Percentiles rank a stretch among this genome's conserved stretches.
These are phyloP conservation scores for Mortierella sp. DNA, from an alignment of 371 early-diverging fungal species.

Conservation along the genomic window DNA sequence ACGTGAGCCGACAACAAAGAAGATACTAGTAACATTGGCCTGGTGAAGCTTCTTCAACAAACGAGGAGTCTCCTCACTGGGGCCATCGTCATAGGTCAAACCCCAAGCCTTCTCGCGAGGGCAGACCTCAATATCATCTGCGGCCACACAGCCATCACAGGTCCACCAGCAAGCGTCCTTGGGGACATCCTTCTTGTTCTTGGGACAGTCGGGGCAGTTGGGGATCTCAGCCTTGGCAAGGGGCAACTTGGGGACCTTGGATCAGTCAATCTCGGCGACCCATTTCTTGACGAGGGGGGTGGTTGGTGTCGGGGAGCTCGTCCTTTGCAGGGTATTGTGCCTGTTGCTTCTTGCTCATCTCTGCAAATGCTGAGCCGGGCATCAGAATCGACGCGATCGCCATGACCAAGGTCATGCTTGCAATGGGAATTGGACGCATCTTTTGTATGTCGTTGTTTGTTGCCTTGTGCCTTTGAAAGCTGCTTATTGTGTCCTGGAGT, in stretches of 20 bases:
- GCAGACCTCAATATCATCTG: slow-evolving; percentile 55
- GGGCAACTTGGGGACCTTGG: slow-evolving; percentile 59
- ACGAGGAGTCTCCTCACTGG: slow-evolving; percentile 60
- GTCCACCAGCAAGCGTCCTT: slow-evolving; percentile 34
- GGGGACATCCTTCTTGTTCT: slow-evolving; percentile 30
- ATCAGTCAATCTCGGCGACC: slow-evolving; percentile 60
- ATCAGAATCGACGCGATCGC: slow-evolving; percentile 23
- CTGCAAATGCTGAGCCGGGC: slow-evolving; percentile 20
- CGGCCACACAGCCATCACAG: slow-evolving; percentile 47
- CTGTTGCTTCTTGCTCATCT: slow-evolving; percentile 44
- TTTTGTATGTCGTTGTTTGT: slow-evolving; percentile 8
- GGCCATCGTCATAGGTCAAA: slow-evolving; percentile 75
- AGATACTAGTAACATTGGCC: slow-evolving; percentile 68
- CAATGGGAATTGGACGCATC: slow-evolving; percentile 39
- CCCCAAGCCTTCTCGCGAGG: slow-evolving; percentile 54
- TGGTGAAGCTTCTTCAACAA: slow-evolving; percentile 64
- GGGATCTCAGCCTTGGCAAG: slow-evolving; percentile 38
- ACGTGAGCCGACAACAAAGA: slow-evolving; percentile 72
- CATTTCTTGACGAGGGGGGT: slow-evolving; percentile 64
- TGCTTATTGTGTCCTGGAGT: not conserved
- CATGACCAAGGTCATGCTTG: slow-evolving; percentile 47
- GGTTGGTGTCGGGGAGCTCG: slow-evolving; percentile 36
- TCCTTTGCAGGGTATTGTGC: slow-evolving; percentile 31
- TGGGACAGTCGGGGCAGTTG: slow-evolving; percentile 41
- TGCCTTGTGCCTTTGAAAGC: not conserved